Percentiles rank a stretch among this genome's conserved stretches.
Conservation (phyloP, 2,329 filamentous ascomycete genomes). For the Botryotinia narcissicola region DNA sequence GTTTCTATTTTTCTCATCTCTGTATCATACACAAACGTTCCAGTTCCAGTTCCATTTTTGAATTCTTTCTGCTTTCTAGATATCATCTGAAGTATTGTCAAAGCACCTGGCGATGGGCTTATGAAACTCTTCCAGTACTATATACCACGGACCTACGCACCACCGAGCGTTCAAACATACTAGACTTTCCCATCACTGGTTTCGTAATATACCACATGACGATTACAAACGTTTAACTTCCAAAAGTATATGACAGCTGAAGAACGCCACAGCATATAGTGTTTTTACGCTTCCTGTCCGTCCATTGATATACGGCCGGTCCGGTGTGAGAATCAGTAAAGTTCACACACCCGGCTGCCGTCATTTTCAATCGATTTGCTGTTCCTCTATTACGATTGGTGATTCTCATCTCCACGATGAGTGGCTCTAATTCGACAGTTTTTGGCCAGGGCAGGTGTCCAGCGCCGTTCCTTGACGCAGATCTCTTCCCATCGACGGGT, state of each 20-base stretch:
- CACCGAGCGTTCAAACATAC: slow-evolving; percentile 23
- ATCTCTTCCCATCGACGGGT: slow-evolving; percentile 55
- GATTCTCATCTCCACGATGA: slow-evolving; percentile 18
- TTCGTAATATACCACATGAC: slow-evolving; percentile 5
- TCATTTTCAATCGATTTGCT: slow-evolving; percentile 10
- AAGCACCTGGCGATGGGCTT: slow-evolving; percentile 25
- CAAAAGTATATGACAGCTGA: neutral
- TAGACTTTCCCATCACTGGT: neutral
- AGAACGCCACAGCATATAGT: slow-evolving; percentile 4
- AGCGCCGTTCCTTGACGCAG: slow-evolving; percentile 65
- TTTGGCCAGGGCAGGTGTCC: slow-evolving; percentile 48
- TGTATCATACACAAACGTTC: neutral
- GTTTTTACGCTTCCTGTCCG: neutral
- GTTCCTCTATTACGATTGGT: neutral
- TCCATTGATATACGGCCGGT: neutral
- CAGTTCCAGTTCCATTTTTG: slow-evolving; percentile 14
- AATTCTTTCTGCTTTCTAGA: slow-evolving; percentile 15
- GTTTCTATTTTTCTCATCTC: neutral
- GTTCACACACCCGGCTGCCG: slow-evolving; percentile 7
- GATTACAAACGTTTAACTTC: slow-evolving; percentile 8
- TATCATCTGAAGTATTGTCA: slow-evolving; percentile 17
- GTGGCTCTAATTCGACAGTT: slow-evolving; percentile 21
- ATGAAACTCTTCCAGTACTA: slow-evolving; percentile 24
- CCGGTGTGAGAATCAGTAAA: neutral
- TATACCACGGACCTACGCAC: slow-evolving; percentile 24